These are phyloP conservation scores for Pisolithus tinctorius DNA, from an alignment of 768 basidiomycete genomes.

Conservation along the genomic window DNA sequence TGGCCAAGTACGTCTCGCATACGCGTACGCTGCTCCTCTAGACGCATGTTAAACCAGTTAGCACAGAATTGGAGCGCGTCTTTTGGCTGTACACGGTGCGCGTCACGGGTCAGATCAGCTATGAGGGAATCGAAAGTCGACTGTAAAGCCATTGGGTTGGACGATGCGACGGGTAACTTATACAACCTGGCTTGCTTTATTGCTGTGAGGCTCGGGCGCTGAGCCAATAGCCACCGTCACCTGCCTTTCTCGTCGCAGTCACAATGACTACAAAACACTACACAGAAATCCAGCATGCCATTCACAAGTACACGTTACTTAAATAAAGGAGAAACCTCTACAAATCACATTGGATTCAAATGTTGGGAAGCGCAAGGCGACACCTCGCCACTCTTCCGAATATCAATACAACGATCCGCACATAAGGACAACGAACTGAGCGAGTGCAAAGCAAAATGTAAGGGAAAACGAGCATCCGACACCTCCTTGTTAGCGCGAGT, in stretches of 20 bases:
- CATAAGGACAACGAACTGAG: background rate
- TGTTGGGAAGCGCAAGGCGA: background rate
- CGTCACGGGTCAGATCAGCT: conserved; percentile 80
- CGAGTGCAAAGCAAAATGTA: background rate
- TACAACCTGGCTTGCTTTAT: background rate
- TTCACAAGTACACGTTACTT: background rate
- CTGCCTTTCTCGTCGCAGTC: no score
- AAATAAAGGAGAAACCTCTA: background rate
- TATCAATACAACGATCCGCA: background rate
- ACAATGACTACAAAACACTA: background rate
- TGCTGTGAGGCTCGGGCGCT: no score
- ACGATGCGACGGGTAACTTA: conserved; percentile 2
- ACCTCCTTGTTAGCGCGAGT: conserved; percentile 17
- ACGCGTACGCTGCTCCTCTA: conserved; percentile 78
- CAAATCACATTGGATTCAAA: background rate
- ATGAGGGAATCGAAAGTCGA: conserved; percentile 82
- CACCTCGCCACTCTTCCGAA: background rate
- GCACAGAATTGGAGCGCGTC: conserved; percentile 91
- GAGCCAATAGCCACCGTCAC: no score
- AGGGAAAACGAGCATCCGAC: background rate
- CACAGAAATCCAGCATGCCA: background rate
- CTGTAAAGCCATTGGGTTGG: conserved; percentile 10
- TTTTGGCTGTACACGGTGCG: conserved; percentile 76
- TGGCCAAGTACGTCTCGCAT: conserved; percentile 51
- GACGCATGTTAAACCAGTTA: conserved; percentile 87